Percentiles rank a stretch among this genome's conserved stretches.
These are phyloP conservation scores for Pichia sp. DNA, from an alignment of 1,139 yeast species.

Conservation along the genomic window DNA sequence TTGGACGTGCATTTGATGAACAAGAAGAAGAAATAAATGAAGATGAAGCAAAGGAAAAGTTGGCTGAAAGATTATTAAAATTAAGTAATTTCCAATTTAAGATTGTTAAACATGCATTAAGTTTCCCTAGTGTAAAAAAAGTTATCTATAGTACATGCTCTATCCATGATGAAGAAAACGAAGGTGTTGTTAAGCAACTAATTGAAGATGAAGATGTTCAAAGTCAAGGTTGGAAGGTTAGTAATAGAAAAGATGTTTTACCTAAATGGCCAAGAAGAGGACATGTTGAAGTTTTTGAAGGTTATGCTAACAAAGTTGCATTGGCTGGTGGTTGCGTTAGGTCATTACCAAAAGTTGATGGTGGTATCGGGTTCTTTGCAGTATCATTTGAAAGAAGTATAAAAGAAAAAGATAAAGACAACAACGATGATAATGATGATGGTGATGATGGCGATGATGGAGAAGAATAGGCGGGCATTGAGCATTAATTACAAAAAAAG, in stretches of 20 bases:
- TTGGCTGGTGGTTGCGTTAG: conserved; percentile 85
- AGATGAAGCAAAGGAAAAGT: conserved; percentile 21
- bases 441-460: conserved; percentile 5
- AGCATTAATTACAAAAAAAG: conserved; percentile 11
- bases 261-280: conserved; percentile 90
- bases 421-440: conserved; percentile 3
- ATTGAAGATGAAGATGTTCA: conserved; percentile 57
- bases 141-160: conserved; percentile 97
- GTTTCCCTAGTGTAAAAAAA: conserved; percentile 66
- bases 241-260: conserved; percentile 54
- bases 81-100: conserved; percentile 80
- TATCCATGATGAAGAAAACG: conserved; percentile 88
- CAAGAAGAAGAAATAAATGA: conserved; percentile 32
- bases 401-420: background rate
- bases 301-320: conserved; percentile 39
- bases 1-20: conserved; percentile 70
- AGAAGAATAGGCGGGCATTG: conserved; percentile 7
- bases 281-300: conserved; percentile 53
- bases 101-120: conserved; percentile 81
- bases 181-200: conserved; percentile 76
- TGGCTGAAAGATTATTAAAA: conserved; percentile 55
- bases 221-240: conserved; percentile 68
- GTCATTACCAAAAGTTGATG: conserved; percentile 72
- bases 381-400: conserved; percentile 55
- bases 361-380: conserved; percentile 97